Evolutionary conservation across 2,329 filamentous ascomycete genomes (phyloP), one percentile per base, ranked within the genome.

Genomic region (Xylariaceae sp.): DNA sequence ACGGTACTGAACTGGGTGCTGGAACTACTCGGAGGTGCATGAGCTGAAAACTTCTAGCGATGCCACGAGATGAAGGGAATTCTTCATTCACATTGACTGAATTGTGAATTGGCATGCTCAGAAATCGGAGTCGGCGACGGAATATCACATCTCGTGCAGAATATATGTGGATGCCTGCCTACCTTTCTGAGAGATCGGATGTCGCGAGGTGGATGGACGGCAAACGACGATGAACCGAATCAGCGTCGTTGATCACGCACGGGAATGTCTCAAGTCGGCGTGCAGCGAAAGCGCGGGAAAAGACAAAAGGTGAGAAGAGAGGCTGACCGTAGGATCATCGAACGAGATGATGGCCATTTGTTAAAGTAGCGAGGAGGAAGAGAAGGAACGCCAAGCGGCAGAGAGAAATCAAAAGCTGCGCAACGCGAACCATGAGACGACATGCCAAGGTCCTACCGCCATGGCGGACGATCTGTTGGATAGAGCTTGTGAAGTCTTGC

Each of bases 71-170:
- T 8, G 15, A 18, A 49, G 1, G 23, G 18, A 49, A 34, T 13
- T n/a, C 11, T 51, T 59, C 52, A 59, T 52, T 23, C 57, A 57
- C 51, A 30, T 37, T 5, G 35, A 23, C 30, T 49, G 47, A n/a
- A 10, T 9, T 15, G 47, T 18, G 6, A 18, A 5, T 2, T 11
- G 2, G 13, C 6, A 6, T n/a, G 41, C 41, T 41, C 11, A 13
- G 37, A 13, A 41, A 30, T 30, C 10, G 9, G 11, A 15, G n/a
- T 45, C n/a, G 41, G 41, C 41, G 41, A 45, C 41, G 4, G 5
- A 13, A 45, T 45, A 15, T 15, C 41, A 13, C 13, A 15, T 2
- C 41, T 4, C 5, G 10, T 15, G 13, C 41, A 45, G 13, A n/a
- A 45, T 13, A 6, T 13, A n/a, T 45, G 41, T 45, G n/a, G 13